phyloP scores from a whole-genome alignment of 2,329 filamentous ascomycete genomes.

The Blumeria graminis region DNA sequence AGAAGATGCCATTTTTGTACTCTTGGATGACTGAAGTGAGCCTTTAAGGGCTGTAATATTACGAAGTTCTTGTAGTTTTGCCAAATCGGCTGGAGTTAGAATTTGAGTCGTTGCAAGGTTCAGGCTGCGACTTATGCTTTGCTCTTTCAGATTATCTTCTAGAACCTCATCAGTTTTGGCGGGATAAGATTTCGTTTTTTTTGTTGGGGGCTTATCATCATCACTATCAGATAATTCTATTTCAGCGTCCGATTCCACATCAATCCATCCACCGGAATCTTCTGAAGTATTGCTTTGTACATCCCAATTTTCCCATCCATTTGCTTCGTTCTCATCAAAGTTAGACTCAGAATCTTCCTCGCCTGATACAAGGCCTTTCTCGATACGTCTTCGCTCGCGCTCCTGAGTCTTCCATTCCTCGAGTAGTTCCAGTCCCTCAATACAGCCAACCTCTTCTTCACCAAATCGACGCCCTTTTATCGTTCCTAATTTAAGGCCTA shows the following conservation, averaged over 20 bases:
- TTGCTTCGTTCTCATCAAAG: conserved; percentile 15
- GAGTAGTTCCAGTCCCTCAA: conserved; percentile 78
- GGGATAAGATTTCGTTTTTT: conserved; percentile 32
- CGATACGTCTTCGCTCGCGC: conserved; percentile 44
- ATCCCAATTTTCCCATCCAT: conserved; percentile 14
- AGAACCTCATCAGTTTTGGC: conserved; percentile 20
- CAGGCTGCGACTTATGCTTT: conserved; percentile 24
- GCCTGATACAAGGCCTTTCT: conserved; percentile 30
- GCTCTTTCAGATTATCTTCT: conserved; percentile 19
- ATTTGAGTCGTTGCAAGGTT: conserved; percentile 82
- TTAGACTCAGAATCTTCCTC: conserved; percentile 36
- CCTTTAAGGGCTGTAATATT: conserved; percentile 48
- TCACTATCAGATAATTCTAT: conserved; percentile 52
- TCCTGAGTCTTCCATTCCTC: conserved; percentile 90
- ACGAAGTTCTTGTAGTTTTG: conserved; percentile 76
- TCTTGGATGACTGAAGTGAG: conserved; percentile 18
- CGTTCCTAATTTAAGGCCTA: conserved; percentile 55
- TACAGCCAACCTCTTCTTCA: conserved; percentile 54
- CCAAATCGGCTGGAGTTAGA: conserved; percentile 85
- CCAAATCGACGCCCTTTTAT: conserved; percentile 58
- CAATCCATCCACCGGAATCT: conserved; percentile 78
- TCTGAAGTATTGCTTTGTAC: conserved; percentile 26
- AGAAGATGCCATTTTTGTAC: conserved; percentile 18
- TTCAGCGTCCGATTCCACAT: conserved; percentile 64
- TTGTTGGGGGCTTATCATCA: conserved; percentile 42